These are phyloP conservation scores for Arthrobotrys entomopaga DNA, from an alignment of 2,329 filamentous ascomycete species.

Conservation along the genomic window DNA sequence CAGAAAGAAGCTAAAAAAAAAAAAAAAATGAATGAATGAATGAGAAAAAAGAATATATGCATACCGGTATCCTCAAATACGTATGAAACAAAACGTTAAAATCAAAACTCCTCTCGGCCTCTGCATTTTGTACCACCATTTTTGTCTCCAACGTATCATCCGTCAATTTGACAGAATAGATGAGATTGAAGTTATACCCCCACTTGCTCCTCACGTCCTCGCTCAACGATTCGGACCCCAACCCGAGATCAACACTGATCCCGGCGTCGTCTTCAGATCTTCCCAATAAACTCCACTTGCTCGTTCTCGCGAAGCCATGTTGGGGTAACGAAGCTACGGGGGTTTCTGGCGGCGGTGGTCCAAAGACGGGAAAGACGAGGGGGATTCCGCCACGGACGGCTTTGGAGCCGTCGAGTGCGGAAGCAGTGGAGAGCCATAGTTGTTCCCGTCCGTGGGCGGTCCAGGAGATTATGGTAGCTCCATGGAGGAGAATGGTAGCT, in stretches of 20 bases:
- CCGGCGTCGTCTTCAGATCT: conserved; percentile 73
- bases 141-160: conserved; percentile 80
- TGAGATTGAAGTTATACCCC: conserved; percentile 86
- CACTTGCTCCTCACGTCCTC: conserved; percentile 77
- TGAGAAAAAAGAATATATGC: conserved; percentile 59
- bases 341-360: conserved; percentile 78
- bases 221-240: conserved; percentile 77
- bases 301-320: conserved; percentile 92
- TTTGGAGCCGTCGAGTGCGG: conserved; percentile 76
- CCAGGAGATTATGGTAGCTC: conserved; percentile 93
- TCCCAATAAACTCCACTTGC: conserved; percentile 89
- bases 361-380: conserved; percentile 94
- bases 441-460: conserved; percentile 76
- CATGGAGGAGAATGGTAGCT: conserved; percentile 85
- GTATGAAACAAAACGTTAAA: conserved; percentile 93
- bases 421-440: conserved; percentile 43
- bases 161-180: conserved; percentile 90
- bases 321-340: conserved; percentile 84
- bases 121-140: conserved; percentile 89
- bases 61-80: conserved; percentile 82
- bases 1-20: background rate
- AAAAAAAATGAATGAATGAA: conserved; percentile 17
- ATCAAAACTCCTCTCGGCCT: conserved; percentile 75
- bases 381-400: conserved; percentile 91
- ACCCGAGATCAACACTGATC: conserved; percentile 95